Percentiles rank a stretch among this genome's conserved stretches.
Evolutionary conservation across 2,329 filamentous ascomycete genomes (phyloP).

Genomic region (Phialocephala subalpina): DNA sequence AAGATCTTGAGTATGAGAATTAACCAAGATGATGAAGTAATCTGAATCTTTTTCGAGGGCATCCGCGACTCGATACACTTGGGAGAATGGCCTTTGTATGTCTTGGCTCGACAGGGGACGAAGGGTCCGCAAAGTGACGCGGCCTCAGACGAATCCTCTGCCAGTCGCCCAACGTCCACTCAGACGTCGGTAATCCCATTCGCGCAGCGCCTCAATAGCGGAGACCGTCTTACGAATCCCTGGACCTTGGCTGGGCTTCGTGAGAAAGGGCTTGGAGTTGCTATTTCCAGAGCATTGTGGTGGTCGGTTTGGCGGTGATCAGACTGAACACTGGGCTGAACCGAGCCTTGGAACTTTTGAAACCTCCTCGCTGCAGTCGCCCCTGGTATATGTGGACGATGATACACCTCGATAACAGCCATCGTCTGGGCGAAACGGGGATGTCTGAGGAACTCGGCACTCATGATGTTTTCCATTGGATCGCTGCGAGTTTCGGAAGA

Average conservation of each 20-base stretch:
- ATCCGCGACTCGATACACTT: conserved; percentile 8
- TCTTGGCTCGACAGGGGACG: conserved; percentile 22
- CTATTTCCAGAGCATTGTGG: conserved; percentile 24
- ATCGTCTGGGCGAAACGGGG: conserved; percentile 22
- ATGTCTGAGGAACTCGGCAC: conserved; percentile 1
- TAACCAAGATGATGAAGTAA: conserved; percentile 10
- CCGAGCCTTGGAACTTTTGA: conserved; percentile 28
- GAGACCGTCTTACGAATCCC: conserved; percentile 9
- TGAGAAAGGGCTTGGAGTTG: not conserved
- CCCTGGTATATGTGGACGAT: conserved; percentile 8
- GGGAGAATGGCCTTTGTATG: conserved; percentile 25
- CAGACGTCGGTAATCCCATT: not conserved
- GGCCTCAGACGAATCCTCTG: conserved; percentile 19
- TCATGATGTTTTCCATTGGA: not conserved
- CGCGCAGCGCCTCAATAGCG: conserved; percentile 7
- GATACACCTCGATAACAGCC: conserved; percentile 17
- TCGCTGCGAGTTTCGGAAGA: conserved; percentile 6
- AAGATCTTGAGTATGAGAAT: conserved; percentile 12
- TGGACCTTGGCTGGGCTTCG: not conserved
- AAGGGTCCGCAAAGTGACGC: conserved; percentile 24
- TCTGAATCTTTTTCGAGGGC: conserved; percentile 13
- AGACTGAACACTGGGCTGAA: conserved; percentile 21
- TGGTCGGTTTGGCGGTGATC: conserved; percentile 15
- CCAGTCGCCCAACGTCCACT: not conserved
- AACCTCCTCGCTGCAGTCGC: conserved; percentile 7